Percentiles rank a stretch among this genome's conserved stretches.
These are phyloP conservation scores for Oldenlandia corymbosa DNA, from an alignment of 257 asterid genomes.

Conservation along the genomic window DNA sequence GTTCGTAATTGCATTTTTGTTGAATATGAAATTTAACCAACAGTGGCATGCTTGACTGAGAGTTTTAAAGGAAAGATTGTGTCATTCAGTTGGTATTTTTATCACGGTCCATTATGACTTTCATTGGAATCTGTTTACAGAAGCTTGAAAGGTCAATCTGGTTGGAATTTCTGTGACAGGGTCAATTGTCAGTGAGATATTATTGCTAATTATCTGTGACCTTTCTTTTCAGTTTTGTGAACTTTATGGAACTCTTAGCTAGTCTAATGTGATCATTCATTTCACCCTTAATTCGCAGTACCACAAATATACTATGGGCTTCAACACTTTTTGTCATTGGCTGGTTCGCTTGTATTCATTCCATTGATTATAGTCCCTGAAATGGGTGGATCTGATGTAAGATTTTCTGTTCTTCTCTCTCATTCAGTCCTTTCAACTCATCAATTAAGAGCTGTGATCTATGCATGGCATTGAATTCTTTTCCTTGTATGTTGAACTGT, in stretches of 20 bases:
- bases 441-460: not conserved
- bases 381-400: slow-evolving; percentile 99
- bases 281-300: slow-evolving; percentile 44
- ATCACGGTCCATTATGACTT: too few relatives aligned
- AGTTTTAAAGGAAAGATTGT: too few relatives aligned
- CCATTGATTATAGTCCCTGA: slow-evolving; percentile 82
- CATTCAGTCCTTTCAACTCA: not conserved
- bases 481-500: slow-evolving; percentile 22
- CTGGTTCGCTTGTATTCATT: slow-evolving; percentile 91
- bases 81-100: too few relatives aligned
- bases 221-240: not conserved
- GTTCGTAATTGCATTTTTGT: not conserved
- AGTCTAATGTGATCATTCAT: not conserved
- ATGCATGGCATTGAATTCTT: slow-evolving; percentile 2
- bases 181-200: not conserved
- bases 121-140: too few relatives aligned
- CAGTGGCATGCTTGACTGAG: not conserved
- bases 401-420: slow-evolving; percentile 23
- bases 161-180: not conserved
- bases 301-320: slow-evolving; percentile 59
- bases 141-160: not conserved
- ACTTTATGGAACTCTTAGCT: slow-evolving; percentile 3
- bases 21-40: not conserved
- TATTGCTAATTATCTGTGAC: not conserved
- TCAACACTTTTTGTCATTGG: slow-evolving; percentile 92